Evolutionary conservation across 1,284 basidiomycete genomes (phyloP).

Genomic region (Apiotrichum veenhuisii): DNA sequence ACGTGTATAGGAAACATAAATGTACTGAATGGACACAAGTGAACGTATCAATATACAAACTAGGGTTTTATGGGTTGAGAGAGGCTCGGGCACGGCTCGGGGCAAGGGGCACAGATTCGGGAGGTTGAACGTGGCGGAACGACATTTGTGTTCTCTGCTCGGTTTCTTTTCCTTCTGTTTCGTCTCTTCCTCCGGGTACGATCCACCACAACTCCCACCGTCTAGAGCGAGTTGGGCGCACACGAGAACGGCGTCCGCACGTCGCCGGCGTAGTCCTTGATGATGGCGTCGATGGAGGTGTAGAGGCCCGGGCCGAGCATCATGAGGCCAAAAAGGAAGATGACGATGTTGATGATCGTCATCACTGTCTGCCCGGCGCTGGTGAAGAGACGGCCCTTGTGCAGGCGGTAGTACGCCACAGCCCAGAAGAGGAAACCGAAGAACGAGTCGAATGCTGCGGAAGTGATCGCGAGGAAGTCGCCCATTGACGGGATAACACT

Average conservation of each 20-base stretch:
- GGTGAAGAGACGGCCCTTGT: constrained; percentile 41
- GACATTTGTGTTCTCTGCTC: no score
- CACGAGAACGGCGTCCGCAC: constrained; percentile 26
- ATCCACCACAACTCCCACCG: neutral
- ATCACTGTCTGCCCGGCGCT: constrained; percentile 27
- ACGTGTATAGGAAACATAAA: no score
- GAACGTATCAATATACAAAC: no score
- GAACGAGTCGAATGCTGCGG: constrained; percentile 26
- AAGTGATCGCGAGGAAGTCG: constrained; percentile 50
- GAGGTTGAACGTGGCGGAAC: no score
- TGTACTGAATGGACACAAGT: no score
- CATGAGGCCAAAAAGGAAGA: constrained; percentile 49
- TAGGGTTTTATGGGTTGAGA: no score
- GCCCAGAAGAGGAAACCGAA: constrained; percentile 53
- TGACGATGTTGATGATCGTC: constrained; percentile 46
- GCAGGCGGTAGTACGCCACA: constrained; percentile 50
- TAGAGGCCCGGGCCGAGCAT: constrained; percentile 54
- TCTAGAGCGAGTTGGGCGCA: constrained; percentile 13
- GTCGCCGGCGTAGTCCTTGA: constrained; percentile 33
- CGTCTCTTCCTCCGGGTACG: no score
- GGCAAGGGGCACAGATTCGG: no score
- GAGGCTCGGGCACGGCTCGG: no score
- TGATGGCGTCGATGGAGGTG: constrained; percentile 52
- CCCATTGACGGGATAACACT: constrained; percentile 51
- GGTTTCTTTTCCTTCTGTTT: no score